A percentile compares a stretch with the other conserved stretches of the same genome.
Conservation (phyloP, 805 yeast genomes). For the Candida insectalens region DNA sequence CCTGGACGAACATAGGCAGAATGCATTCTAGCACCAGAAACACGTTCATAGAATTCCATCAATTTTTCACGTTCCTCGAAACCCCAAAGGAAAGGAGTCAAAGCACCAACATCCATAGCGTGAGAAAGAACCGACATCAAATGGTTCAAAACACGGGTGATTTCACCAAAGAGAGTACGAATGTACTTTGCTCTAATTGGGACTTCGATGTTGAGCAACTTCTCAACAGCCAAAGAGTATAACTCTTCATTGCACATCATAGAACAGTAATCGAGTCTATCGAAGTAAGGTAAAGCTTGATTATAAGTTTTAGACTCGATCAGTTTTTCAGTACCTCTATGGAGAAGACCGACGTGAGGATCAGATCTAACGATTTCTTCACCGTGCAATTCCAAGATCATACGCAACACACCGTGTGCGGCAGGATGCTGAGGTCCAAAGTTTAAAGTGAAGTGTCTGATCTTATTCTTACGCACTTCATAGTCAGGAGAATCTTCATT, state of each 20-base stretch:
- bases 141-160: constrained; percentile 76
- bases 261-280: constrained; percentile 72
- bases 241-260: constrained; percentile 92
- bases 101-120: constrained; percentile 92
- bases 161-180: constrained; percentile 79
- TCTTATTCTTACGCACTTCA: constrained; percentile 34
- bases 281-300: constrained; percentile 85
- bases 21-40: constrained; percentile 84
- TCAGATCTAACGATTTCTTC: constrained; percentile 82
- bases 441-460: constrained; percentile 82
- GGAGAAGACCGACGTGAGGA: constrained; percentile 83
- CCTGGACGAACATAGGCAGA: constrained; percentile 87
- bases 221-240: constrained; percentile 75
- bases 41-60: constrained; percentile 89
- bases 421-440: constrained; percentile 95
- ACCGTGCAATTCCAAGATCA: constrained; percentile 79
- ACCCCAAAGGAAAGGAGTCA: constrained; percentile 91
- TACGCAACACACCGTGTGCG: constrained; percentile 84
- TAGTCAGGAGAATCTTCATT: constrained; percentile 28
- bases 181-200: constrained; percentile 80
- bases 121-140: constrained; percentile 80
- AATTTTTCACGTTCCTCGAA: constrained; percentile 88
- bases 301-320: constrained; percentile 79
- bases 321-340: constrained; percentile 83
- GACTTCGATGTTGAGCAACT: constrained; percentile 73